These are phyloP conservation scores for Paxillus ammoniavirescens DNA, from an alignment of 768 basidiomycete species.

Conservation along the genomic window DNA sequence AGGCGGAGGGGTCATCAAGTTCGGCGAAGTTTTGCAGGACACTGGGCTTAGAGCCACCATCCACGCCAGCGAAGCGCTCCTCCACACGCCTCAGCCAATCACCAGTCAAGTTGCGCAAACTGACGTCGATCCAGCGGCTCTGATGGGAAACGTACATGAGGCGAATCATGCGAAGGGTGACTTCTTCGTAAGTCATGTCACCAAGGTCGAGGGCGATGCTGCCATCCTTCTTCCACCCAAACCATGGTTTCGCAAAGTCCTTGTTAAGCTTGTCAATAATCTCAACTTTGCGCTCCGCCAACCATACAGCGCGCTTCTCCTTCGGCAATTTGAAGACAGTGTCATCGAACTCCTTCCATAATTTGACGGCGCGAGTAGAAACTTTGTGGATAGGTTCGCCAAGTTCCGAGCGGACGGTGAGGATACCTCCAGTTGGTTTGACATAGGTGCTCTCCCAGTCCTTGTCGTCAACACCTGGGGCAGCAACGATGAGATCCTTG, in stretches of 20 bases:
- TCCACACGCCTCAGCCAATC: conserved; percentile 97
- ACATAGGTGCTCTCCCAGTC: conserved; percentile 94
- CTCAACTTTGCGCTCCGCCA: conserved; percentile 82
- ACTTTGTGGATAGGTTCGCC: conserved; percentile 99
- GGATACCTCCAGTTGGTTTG: conserved; percentile 92
- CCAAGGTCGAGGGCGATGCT: conserved; percentile 79
- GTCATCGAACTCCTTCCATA: conserved; percentile 99
- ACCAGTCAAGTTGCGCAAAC: conserved; percentile 89
- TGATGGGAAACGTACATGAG: conserved; percentile 94
- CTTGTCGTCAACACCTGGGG: conserved; percentile 85
- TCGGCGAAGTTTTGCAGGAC: conserved; percentile 79
- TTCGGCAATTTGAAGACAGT: conserved; percentile 93
- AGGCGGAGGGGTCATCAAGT: conserved; percentile 78
- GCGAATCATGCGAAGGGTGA: conserved; percentile 84
- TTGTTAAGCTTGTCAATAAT: conserved; percentile 90
- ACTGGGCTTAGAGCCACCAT: conserved; percentile 79
- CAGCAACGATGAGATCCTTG: conserved; percentile 95
- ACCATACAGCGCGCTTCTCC: conserved; percentile 92
- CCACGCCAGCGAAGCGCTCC: conserved; percentile 91
- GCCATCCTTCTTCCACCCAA: conserved; percentile 94
- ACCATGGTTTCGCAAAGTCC: conserved; percentile 97
- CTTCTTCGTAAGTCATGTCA: conserved; percentile 99
- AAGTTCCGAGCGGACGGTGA: conserved; percentile 96
- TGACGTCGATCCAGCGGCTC: conserved; percentile 89
- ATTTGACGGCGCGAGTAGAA: conserved; percentile 92